Conservation (phyloP, 192 early-diverging fungal species). For the Backusella macrospora region DNA sequence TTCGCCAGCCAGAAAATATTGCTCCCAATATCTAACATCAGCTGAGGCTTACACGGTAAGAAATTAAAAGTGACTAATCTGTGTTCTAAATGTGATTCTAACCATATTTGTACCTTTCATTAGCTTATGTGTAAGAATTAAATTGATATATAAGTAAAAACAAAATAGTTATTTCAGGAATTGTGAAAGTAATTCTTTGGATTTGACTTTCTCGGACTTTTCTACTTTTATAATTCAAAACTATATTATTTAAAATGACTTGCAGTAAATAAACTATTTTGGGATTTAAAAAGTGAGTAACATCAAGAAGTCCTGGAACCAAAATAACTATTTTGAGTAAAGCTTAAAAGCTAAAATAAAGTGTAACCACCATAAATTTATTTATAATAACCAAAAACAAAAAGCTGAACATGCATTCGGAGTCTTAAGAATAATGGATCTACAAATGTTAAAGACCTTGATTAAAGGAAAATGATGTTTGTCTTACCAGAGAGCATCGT, state of each 20-base stretch:
- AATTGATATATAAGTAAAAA: no score
- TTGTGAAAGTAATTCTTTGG: no score
- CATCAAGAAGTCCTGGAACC: slow-evolving; percentile 6
- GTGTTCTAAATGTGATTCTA: no score
- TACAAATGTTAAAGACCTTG: neutral
- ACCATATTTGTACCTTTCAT: no score
- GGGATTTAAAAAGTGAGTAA: neutral
- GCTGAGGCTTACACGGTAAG: no score
- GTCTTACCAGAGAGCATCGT: neutral
- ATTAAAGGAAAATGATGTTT: neutral
- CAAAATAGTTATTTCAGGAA: no score
- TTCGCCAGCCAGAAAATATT: no score
- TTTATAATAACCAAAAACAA: neutral
- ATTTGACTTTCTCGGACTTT: neutral
- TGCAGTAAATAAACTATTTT: neutral
- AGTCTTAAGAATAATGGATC: neutral
- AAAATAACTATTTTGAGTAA: neutral
- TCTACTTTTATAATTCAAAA: neutral
- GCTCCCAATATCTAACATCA: no score
- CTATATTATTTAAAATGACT: neutral
- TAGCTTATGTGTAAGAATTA: no score
- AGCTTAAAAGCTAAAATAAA: slow-evolving; percentile 4
- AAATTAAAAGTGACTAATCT: no score
- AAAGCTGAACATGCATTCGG: neutral
- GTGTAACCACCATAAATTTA: neutral